Conservation (phyloP, 768 basidiomycete species). For the Suillus occidentalis region DNA sequence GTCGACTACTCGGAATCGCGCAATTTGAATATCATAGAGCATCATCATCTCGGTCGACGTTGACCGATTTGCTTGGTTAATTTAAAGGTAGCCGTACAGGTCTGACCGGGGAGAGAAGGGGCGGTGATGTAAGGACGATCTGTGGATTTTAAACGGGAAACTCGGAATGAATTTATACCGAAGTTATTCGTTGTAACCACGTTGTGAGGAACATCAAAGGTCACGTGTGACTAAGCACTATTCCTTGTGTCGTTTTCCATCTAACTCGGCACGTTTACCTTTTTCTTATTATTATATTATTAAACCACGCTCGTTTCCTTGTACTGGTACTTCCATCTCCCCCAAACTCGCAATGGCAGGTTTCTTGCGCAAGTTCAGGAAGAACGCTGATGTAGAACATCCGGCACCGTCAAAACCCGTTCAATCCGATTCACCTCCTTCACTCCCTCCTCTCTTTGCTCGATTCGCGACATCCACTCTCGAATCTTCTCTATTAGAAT, state of each 20-base stretch:
- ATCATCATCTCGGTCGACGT: no score
- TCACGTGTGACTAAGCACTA: not conserved
- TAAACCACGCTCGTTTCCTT: slow-evolving; percentile 1
- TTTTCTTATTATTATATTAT: not conserved
- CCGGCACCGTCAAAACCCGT: slow-evolving; percentile 8
- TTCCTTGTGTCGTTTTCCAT: not conserved
- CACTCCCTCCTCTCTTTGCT: slow-evolving; percentile 43
- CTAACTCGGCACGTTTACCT: slow-evolving; percentile 1
- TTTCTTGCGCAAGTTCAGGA: slow-evolving; percentile 53
- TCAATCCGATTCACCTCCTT: slow-evolving; percentile 21
- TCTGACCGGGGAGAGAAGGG: not conserved
- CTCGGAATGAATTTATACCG: no score
- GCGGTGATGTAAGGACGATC: not conserved
- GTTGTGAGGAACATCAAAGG: no score
- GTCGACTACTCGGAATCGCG: no score
- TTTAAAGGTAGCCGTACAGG: no score
- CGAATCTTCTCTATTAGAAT: slow-evolving; percentile 18
- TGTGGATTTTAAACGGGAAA: not conserved
- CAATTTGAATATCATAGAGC: no score
- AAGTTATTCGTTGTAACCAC: no score
- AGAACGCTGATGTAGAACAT: not conserved
- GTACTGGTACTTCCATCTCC: slow-evolving; percentile 5
- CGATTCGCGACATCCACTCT: slow-evolving; percentile 37
- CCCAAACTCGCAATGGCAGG: slow-evolving; percentile 44
- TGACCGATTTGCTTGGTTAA: no score